Base-by-base conservation (phyloP, 2,329 filamentous ascomycete genomes). In the Colletotrichum australisinense region DNA sequence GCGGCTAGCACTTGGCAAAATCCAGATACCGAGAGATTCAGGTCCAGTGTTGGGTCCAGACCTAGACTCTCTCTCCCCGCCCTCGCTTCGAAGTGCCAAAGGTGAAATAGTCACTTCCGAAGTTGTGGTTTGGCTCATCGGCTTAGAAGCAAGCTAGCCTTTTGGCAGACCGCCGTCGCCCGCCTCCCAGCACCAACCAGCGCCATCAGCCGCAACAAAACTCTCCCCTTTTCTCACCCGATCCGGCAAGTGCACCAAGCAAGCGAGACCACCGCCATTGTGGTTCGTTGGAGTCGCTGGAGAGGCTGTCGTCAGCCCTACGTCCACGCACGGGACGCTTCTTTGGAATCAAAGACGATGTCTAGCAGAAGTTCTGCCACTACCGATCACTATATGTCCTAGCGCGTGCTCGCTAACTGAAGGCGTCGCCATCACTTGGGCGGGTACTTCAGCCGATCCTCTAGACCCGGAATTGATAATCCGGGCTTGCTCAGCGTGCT, bases 1-100 rank as follows among this genome's bases (percentile, higher is more conserved):
- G 58, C 58, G 58, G n/a, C 38, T 46, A 26, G 58, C 58, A 19
- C 58, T 62, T 62, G 38, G 38, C 58, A 46, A 26, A 62, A 62
- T 16, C 38, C 58, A 62, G 58, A 62, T 62, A 35, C 38, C 35
- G 3, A 26, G 22, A 49, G 58, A 62, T 62, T 22, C 11, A n/a
- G 7, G 24, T 30, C 26, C 35, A 62, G 35, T 26, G 28, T 46
- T 62, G 19, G 42, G 7, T 49, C 42, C 42, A 49, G 42, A 8
- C 42, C 42, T 49, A n/a, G 42, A 49, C 42, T 57, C 55, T 58
- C 28, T 58, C 56, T 58, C 19, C 19, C 42, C 42, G 42, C 42
- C 42, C 42, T 49, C 19, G 42, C 42, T 49, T 49, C 42, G 16
- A 49, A 49, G 42, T 49, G 7, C 42, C 42, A 49, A 49, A 49